These are phyloP conservation scores for Beauveria australis DNA, from an alignment of 2,329 filamentous ascomycete genomes.

Conservation along the genomic window DNA sequence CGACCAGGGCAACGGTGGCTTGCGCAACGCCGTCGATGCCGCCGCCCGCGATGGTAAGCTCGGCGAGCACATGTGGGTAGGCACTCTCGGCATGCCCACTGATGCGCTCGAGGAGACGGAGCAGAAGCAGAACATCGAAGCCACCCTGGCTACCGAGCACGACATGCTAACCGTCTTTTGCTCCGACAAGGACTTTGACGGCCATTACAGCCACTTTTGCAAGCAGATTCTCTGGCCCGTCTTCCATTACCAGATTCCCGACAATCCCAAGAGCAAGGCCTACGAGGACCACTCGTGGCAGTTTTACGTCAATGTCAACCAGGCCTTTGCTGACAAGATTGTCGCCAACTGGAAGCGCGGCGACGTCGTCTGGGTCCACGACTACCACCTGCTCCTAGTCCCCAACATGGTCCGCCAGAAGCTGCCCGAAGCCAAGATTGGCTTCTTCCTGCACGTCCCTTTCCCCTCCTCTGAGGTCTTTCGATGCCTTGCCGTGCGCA, in stretches of 20 bases:
- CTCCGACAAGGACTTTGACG: constrained; percentile 86
- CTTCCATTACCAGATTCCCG: constrained; percentile 96
- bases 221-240: constrained; percentile 97
- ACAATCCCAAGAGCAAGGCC: constrained; percentile 96
- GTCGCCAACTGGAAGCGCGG: constrained; percentile 88
- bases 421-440: constrained; percentile 87
- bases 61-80: constrained; percentile 78
- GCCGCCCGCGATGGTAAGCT: constrained; percentile 61
- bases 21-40: constrained; percentile 80
- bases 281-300: constrained; percentile 97
- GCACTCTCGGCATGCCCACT: constrained; percentile 88
- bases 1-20: constrained; percentile 85
- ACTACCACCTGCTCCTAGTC: constrained; percentile 87
- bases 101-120: constrained; percentile 68
- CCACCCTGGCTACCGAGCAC: constrained; percentile 70
- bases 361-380: constrained; percentile 90
- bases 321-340: constrained; percentile 86
- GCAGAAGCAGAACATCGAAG: constrained; percentile 75
- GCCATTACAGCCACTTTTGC: constrained; percentile 92
- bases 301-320: constrained; percentile 87
- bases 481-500: constrained; percentile 78
- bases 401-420: constrained; percentile 84
- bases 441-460: constrained; percentile 90
- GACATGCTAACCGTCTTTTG: constrained; percentile 79
- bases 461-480: constrained; percentile 97